Evolutionary conservation across 23 red algal genomes (phyloP).

Genomic region (Gracilaria gracilis): DNA sequence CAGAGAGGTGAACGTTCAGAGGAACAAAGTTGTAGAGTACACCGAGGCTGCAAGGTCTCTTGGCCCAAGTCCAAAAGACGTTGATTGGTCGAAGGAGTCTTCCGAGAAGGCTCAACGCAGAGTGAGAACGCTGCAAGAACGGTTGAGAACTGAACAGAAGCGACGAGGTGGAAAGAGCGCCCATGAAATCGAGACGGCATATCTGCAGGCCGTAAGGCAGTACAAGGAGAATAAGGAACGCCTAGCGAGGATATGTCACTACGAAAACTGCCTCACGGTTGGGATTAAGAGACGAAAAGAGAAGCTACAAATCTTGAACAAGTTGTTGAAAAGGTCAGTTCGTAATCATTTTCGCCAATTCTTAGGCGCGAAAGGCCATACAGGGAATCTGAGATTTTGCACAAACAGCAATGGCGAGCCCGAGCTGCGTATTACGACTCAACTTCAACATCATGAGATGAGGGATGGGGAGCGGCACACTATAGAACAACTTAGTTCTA

Average conservation of each 20-base stretch:
- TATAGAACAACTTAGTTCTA: constrained; percentile 71
- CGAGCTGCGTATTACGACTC: constrained; percentile 72
- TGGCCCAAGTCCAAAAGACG: constrained; percentile 41
- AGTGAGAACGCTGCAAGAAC: constrained; percentile 48
- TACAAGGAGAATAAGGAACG: constrained; percentile 48
- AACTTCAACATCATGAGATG: constrained; percentile 81
- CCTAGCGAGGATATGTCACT: constrained; percentile 10
- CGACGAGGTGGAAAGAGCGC: constrained; percentile 63
- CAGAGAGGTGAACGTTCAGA: constrained; percentile 42
- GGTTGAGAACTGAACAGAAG: constrained; percentile 70
- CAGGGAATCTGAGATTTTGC: constrained; percentile 73
- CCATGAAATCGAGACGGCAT: constrained; percentile 73
- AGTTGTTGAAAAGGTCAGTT: constrained; percentile 44
- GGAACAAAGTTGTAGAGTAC: constrained; percentile 30
- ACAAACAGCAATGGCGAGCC: constrained; percentile 40
- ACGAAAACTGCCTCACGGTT: constrained; percentile 40
- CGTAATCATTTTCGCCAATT: constrained; percentile 77
- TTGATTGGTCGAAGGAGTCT: constrained; percentile 43
- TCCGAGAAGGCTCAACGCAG: constrained; percentile 47
- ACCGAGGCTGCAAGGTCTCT: constrained; percentile 26
- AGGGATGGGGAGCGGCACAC: constrained; percentile 67
- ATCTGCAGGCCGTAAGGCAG: constrained; percentile 60
- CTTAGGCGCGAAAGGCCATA: constrained; percentile 81
- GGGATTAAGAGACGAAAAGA: constrained; percentile 51
- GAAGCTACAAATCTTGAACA: constrained; percentile 17